Conservation (phyloP, 2,329 filamentous ascomycete genomes). For the Zymoseptoria brevis region DNA sequence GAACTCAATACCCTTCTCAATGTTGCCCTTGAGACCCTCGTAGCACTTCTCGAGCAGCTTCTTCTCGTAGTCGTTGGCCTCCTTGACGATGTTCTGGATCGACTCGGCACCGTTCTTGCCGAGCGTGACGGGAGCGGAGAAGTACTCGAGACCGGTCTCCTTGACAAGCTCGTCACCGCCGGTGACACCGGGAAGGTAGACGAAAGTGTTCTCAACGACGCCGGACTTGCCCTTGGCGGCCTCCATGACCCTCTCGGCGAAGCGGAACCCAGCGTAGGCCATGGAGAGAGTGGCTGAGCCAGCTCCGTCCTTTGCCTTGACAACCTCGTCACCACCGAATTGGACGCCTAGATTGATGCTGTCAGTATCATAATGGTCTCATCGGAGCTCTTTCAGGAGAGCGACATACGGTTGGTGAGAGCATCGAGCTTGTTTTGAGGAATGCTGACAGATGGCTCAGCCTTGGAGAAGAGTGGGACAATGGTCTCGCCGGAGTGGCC, state of each 20-base stretch:
- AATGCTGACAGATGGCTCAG: constrained; percentile 69
- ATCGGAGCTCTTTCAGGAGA: not conserved
- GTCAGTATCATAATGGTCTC: constrained; percentile 4
- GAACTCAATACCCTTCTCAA: constrained; percentile 87
- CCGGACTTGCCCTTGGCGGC: constrained; percentile 83
- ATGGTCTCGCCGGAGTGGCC: constrained; percentile 98
- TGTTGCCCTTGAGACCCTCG: constrained; percentile 81
- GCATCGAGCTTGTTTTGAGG: constrained; percentile 84
- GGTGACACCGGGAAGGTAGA: constrained; percentile 84
- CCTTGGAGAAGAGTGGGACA: constrained; percentile 92
- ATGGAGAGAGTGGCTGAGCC: constrained; percentile 89
- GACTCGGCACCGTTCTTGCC: constrained; percentile 77
- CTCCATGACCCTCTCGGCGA: constrained; percentile 89
- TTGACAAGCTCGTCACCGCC: constrained; percentile 82
- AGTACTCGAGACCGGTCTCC: constrained; percentile 79
- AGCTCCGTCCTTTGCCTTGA: constrained; percentile 86
- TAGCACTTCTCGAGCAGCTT: constrained; percentile 68
- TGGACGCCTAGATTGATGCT: constrained; percentile 56
- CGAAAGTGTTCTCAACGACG: constrained; percentile 87
- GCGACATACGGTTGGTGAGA: constrained; percentile 69
- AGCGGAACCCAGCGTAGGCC: constrained; percentile 92
- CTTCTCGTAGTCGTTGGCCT: constrained; percentile 81
- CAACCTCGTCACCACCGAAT: constrained; percentile 95
- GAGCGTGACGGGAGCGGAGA: constrained; percentile 92
- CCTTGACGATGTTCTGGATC: constrained; percentile 68